phyloP scores from a whole-genome alignment of 495 filamentous ascomycete species.

The Neurospora africana region DNA sequence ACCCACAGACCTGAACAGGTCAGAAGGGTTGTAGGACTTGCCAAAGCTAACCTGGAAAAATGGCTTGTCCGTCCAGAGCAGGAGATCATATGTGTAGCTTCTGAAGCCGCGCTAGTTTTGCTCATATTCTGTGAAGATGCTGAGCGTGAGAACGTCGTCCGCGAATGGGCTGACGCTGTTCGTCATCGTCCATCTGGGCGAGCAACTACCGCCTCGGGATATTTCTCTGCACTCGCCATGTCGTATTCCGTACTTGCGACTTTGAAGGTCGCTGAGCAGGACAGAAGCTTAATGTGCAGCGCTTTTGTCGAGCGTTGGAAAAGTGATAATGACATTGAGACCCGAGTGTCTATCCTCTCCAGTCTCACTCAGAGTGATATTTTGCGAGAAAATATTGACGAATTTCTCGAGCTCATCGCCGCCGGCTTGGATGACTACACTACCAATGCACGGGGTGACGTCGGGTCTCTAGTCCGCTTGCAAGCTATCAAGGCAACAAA shows the following conservation, averaged over 20 bases:
- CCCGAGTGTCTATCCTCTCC: slow-evolving; percentile 48
- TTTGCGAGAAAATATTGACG: slow-evolving; percentile 19
- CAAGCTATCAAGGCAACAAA: slow-evolving; percentile 60
- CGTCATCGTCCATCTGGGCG: slow-evolving; percentile 16
- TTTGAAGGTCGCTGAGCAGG: slow-evolving; percentile 5
- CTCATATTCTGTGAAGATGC: slow-evolving; percentile 24
- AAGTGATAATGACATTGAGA: slow-evolving; percentile 41
- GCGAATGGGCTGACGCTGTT: slow-evolving; percentile 28
- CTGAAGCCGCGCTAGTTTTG: slow-evolving; percentile 30
- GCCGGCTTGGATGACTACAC: slow-evolving; percentile 77
- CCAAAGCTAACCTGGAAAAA: slow-evolving; percentile 18
- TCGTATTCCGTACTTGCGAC: slow-evolving; percentile 21
- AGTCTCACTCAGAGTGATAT: slow-evolving; percentile 41
- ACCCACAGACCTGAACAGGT: slow-evolving; percentile 1
- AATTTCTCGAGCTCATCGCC: slow-evolving; percentile 31
- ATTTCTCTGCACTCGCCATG: slow-evolving; percentile 33
- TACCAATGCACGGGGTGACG: slow-evolving; percentile 73
- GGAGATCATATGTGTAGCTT: slow-evolving; percentile 32
- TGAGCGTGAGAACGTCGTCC: slow-evolving; percentile 23
- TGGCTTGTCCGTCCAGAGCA: slow-evolving; percentile 33
- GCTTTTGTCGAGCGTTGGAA: slow-evolving; percentile 32
- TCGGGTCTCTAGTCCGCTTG: slow-evolving; percentile 72
- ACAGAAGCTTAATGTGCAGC: slow-evolving; percentile 14
- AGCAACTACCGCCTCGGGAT: slow-evolving; percentile 15
- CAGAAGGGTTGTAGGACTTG: slow-evolving; percentile 13